A percentile compares a stretch with the other conserved stretches of the same genome.
Evolutionary conservation across 108 stramenopile genomes (phyloP).

Genomic region (Fragilariopsis cylindrus): DNA sequence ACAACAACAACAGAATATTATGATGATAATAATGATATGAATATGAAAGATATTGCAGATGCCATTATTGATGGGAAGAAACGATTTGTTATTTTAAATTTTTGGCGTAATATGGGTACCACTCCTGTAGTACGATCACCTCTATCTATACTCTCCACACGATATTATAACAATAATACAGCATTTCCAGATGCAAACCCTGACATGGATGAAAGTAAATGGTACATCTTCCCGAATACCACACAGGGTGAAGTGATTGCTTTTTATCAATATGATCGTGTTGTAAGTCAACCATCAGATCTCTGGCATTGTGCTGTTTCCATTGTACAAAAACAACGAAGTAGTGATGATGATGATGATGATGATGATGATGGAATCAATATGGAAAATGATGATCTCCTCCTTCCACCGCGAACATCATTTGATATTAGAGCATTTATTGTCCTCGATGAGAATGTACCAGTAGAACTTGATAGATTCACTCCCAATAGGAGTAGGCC

Average conservation of each 20-base stretch:
- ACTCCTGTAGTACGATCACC: constrained; percentile 39
- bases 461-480: constrained; percentile 43
- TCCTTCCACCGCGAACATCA: constrained; percentile 38
- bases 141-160: constrained; percentile 40
- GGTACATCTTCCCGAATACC: constrained; percentile 56
- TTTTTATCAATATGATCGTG: constrained; percentile 64
- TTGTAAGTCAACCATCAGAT: constrained; percentile 37
- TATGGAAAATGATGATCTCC: too few species aligned
- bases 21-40: not conserved
- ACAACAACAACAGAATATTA: not conserved
- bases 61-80: constrained; percentile 2
- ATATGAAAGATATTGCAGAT: not conserved
- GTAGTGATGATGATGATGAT: not conserved
- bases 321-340: not conserved
- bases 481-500: constrained; percentile 14
- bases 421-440: constrained; percentile 59
- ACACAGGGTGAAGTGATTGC: constrained; percentile 42
- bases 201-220: constrained; percentile 32
- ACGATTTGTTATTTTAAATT: constrained; percentile 53
- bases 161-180: constrained; percentile 23
- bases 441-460: constrained; percentile 49
- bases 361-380: not conserved
- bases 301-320: constrained; percentile 57
- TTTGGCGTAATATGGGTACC: constrained; percentile 42
- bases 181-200: constrained; percentile 45